Evolutionary conservation across 768 basidiomycete genomes (phyloP).

Genomic region (Chalciporus chontae): DNA sequence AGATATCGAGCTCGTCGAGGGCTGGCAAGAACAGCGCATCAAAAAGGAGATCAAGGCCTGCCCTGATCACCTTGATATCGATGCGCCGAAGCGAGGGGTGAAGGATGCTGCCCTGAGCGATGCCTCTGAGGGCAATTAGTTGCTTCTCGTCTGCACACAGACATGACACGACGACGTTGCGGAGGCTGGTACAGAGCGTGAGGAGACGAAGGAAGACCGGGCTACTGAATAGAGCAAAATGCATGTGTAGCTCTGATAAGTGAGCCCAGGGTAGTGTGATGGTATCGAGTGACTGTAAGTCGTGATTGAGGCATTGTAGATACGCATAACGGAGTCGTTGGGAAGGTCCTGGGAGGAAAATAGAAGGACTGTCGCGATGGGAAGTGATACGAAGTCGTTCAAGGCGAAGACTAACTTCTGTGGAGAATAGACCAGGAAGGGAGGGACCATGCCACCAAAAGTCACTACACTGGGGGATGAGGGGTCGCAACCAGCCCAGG

Average conservation of each 20-base stretch:
- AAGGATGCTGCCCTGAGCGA: slow-evolving; percentile 12
- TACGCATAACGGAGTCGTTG: slow-evolving; percentile 16
- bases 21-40: slow-evolving; percentile 20
- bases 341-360: slow-evolving; percentile 16
- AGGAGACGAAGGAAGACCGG: slow-evolving; percentile 22
- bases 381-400: slow-evolving; percentile 22
- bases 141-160: slow-evolving; percentile 21
- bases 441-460: slow-evolving; percentile 33
- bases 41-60: slow-evolving; percentile 21
- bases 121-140: slow-evolving; percentile 4
- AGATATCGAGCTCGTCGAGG: slow-evolving; percentile 31
- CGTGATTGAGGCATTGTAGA: slow-evolving; percentile 19
- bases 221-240: slow-evolving; percentile 26
- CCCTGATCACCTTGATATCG: slow-evolving; percentile 29
- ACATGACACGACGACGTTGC: slow-evolving; percentile 20
- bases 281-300: slow-evolving; percentile 21
- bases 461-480: slow-evolving; percentile 23
- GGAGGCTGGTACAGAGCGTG: slow-evolving; percentile 19
- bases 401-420: slow-evolving; percentile 4
- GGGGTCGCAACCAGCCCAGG: slow-evolving; percentile 21
- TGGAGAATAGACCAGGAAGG: slow-evolving; percentile 17
- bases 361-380: slow-evolving; percentile 9
- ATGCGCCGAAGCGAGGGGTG: slow-evolving; percentile 20
- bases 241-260: slow-evolving; percentile 24
- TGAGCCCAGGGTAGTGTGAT: slow-evolving; percentile 27